Base-by-base conservation (phyloP, 768 basidiomycete genomes). In the Atractiella rhizophila region DNA sequence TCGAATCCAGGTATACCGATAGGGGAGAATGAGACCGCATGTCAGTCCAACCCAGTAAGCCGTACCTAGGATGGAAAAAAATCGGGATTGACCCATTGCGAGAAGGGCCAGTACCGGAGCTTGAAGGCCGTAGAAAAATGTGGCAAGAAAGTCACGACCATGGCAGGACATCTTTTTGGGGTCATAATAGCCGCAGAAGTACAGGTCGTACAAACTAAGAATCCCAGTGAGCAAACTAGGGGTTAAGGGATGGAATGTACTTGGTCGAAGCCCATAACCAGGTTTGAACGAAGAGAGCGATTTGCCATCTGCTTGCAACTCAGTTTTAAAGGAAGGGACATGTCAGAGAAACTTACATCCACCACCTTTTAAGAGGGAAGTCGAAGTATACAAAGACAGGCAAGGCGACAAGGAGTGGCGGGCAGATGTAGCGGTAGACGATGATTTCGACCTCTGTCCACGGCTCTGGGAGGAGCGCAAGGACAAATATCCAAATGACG, bases 401-500 rank as follows among this genome's bases (percentile, higher is more conserved):
- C 41, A 20, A 23, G 28, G 19, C 24, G 15, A 41, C 41, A 25
- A 42, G 28, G 27, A n/a, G 16, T 27, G 28, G 31, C 39, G 69
- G 43, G 47, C 0, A 47, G 28, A 8, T 41, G 39, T 0, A 53
- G n/a, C 68, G 75, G 51, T 70, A 64, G 56, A 71, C 73, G 19
- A 70, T 61, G 48, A 70, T 65, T 57, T 80, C 74, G 28, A 66
- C 56, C 4, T 66, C 48, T 13, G 56, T 59, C 12, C 60, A 45
- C 10, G 67, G 66, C 20, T 53, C 55, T 5, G 66, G 61, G 18
- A 68, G 60, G 48, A 73, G 68, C 11, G n/a, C n/a, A n/a, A 64
- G 62, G 5, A 66, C 72, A 29, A 77, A 63, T 16, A 68, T 62
- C 76, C 78, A 80, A 50, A 73, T 77, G 25, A 68, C 48, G 38